Evolutionary conservation across 768 basidiomycete genomes (phyloP).

Genomic region (Podaxis sp.): DNA sequence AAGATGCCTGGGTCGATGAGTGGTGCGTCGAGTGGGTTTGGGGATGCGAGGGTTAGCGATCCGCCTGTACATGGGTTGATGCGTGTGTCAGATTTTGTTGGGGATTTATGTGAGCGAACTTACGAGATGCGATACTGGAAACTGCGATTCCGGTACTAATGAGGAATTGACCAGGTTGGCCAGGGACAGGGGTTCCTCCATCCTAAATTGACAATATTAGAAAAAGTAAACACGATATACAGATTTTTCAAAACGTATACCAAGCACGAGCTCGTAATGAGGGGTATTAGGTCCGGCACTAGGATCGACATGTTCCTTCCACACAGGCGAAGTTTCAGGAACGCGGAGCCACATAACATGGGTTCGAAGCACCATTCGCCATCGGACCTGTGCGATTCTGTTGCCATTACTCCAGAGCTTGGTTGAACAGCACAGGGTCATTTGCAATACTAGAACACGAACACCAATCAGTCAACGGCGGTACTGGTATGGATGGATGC

Average conservation of each 20-base stretch:
- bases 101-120: too few relatives aligned
- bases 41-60: conserved; percentile 11
- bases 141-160: neutral
- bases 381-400: conserved; percentile 16
- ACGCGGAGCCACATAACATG: conserved; percentile 23
- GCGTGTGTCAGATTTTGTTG: too few relatives aligned
- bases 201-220: neutral
- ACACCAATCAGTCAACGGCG: too few relatives aligned
- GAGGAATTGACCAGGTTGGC: neutral
- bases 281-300: conserved; percentile 21
- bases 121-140: conserved; percentile 15
- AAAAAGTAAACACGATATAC: neutral
- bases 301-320: conserved; percentile 18
- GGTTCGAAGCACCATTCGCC: conserved; percentile 7
- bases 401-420: conserved; percentile 16
- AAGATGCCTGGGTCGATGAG: conserved; percentile 14
- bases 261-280: conserved; percentile 17
- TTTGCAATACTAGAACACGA: neutral
- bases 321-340: conserved; percentile 6
- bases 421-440: conserved; percentile 3
- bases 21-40: conserved; percentile 15
- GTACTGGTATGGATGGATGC: too few relatives aligned
- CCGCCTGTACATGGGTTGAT: neutral
- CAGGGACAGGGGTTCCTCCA: neutral
- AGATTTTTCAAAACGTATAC: neutral